Percentiles rank a stretch among this genome's conserved stretches.
Evolutionary conservation across 2,329 filamentous ascomycete species (phyloP).

Genomic region (Exophiala oligosperma): DNA sequence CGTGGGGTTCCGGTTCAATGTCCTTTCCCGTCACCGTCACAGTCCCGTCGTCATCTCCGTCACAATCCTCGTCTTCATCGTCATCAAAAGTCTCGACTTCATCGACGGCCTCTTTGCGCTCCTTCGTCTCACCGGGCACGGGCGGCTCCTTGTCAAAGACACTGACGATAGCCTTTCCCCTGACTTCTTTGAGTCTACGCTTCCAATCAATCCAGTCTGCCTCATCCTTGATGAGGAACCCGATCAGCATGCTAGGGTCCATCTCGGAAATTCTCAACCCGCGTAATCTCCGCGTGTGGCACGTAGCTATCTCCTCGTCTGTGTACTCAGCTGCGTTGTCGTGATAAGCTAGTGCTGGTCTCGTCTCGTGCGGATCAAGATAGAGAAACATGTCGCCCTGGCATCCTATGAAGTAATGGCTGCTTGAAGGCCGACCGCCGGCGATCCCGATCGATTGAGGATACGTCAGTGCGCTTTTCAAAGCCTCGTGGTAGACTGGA

Average conservation of each 20-base stretch:
- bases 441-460: conserved; percentile 94
- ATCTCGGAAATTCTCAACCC: conserved; percentile 84
- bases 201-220: conserved; percentile 86
- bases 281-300: conserved; percentile 82
- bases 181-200: conserved; percentile 68
- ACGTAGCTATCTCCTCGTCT: conserved; percentile 73
- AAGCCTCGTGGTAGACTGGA: conserved; percentile 90
- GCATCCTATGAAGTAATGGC: conserved; percentile 72
- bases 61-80: conserved; percentile 43
- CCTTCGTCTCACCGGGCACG: conserved; percentile 49
- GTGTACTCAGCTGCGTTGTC: conserved; percentile 53
- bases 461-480: conserved; percentile 81
- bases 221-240: conserved; percentile 80
- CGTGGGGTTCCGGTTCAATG: neutral
- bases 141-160: conserved; percentile 71
- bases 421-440: conserved; percentile 88
- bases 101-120: conserved; percentile 74
- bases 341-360: conserved; percentile 69
- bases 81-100: conserved; percentile 90
- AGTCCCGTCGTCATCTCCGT: conserved; percentile 19
- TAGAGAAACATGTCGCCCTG: conserved; percentile 86
- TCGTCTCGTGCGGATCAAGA: conserved; percentile 87
- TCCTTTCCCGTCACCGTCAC: conserved; percentile 25
- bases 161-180: conserved; percentile 83
- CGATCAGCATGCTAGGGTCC: conserved; percentile 97